Evolutionary conservation across 2,329 filamentous ascomycete genomes (phyloP).

Genomic region (Trichoderma sp.): DNA sequence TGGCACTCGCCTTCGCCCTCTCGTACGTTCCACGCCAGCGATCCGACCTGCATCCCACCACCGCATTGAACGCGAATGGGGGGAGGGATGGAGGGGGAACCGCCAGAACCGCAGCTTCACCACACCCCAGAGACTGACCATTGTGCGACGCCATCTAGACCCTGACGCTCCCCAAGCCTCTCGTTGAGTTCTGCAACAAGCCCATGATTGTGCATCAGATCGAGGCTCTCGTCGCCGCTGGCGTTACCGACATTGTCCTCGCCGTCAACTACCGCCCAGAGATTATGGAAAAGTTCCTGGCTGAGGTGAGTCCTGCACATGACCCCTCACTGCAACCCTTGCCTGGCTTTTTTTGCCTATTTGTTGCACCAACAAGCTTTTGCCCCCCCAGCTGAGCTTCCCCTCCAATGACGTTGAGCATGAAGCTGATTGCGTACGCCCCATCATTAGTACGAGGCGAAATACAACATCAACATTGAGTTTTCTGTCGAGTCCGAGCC

Average conservation of each 20-base stretch:
- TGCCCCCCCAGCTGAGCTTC: neutral
- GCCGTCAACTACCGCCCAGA: slow-evolving; percentile 99
- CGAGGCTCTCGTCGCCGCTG: slow-evolving; percentile 86
- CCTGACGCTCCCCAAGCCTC: slow-evolving; percentile 91
- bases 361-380: slow-evolving; percentile 4
- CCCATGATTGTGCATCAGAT: slow-evolving; percentile 99
- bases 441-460: slow-evolving; percentile 69
- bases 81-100: slow-evolving; percentile 4
- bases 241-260: slow-evolving; percentile 95
- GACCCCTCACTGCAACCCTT: neutral
- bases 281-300: slow-evolving; percentile 91
- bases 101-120: neutral
- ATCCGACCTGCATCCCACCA: slow-evolving; percentile 8
- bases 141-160: slow-evolving; percentile 56
- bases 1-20: slow-evolving; percentile 92
- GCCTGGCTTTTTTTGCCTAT: neutral
- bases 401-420: slow-evolving; percentile 5
- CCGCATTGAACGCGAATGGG: neutral
- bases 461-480: slow-evolving; percentile 92
- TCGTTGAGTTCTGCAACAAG: slow-evolving; percentile 98
- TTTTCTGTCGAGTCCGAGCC: slow-evolving; percentile 97
- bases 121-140: slow-evolving; percentile 24
- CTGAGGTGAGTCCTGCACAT: slow-evolving; percentile 60
- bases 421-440: slow-evolving; percentile 6
- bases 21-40: slow-evolving; percentile 57